Conservation (phyloP, 2,329 filamentous ascomycete species). For the Mycosphaerella arachidis region DNA sequence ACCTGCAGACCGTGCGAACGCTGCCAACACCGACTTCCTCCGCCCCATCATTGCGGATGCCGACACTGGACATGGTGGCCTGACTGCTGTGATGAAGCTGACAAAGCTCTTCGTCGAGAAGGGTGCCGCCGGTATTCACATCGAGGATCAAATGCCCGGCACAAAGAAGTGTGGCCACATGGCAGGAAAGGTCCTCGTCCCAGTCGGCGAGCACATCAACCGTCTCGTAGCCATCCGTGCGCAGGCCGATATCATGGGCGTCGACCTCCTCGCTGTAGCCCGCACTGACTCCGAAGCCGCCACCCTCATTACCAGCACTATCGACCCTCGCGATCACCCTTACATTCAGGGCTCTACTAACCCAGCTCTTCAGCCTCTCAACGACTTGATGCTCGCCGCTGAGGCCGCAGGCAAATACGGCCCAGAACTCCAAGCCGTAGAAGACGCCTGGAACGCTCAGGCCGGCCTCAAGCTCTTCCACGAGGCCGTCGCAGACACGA, state of each 20-base stretch:
- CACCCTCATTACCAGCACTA: slow-evolving; percentile 92
- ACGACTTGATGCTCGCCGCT: slow-evolving; percentile 84
- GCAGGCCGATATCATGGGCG: slow-evolving; percentile 97
- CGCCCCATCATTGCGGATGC: slow-evolving; percentile 95
- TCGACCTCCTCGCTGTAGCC: slow-evolving; percentile 81
- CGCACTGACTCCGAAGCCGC: slow-evolving; percentile 97
- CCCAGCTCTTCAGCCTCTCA: slow-evolving; percentile 73
- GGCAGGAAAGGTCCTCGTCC: slow-evolving; percentile 96
- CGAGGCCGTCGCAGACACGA: slow-evolving; percentile 79
- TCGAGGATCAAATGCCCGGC: slow-evolving; percentile 95
- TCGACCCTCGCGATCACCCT: slow-evolving; percentile 89
- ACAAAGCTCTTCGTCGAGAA: slow-evolving; percentile 97
- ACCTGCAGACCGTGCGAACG: slow-evolving; percentile 64
- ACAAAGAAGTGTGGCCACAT: slow-evolving; percentile 99
- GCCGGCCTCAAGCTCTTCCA: slow-evolving; percentile 83
- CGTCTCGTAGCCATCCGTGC: slow-evolving; percentile 92
- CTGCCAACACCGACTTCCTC: slow-evolving; percentile 85
- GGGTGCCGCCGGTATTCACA: slow-evolving; percentile 95
- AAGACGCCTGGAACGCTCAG: slow-evolving; percentile 78
- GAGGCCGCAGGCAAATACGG: slow-evolving; percentile 79
- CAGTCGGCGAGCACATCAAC: slow-evolving; percentile 97
- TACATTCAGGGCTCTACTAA: slow-evolving; percentile 93
- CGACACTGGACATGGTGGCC: slow-evolving; percentile 91
- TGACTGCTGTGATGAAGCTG: slow-evolving; percentile 99
- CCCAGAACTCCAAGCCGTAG: slow-evolving; percentile 77